Percentiles rank a stretch among this genome's conserved stretches.
phyloP scores from a whole-genome alignment of 2,329 filamentous ascomycete genomes.

The Phialophora expanda region DNA sequence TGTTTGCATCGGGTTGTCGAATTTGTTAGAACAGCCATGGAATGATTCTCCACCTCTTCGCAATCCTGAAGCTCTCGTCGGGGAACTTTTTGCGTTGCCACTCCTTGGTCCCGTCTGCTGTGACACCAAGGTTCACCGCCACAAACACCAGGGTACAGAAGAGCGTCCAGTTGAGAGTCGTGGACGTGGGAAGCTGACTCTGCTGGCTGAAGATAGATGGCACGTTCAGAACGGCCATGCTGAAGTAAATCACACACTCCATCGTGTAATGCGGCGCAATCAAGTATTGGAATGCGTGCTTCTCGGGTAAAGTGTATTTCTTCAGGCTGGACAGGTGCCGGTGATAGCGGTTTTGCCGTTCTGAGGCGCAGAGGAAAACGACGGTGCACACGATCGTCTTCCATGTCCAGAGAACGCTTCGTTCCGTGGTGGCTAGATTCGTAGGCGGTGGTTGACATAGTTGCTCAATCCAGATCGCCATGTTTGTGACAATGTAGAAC shows the following conservation, averaged over 20 bases:
- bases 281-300: conserved; percentile 72
- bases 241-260: conserved; percentile 82
- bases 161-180: conserved; percentile 72
- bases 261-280: conserved; percentile 91
- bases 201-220: conserved; percentile 59
- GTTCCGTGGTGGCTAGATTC: neutral
- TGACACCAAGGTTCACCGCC: conserved; percentile 77
- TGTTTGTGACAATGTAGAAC: conserved; percentile 75
- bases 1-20: neutral
- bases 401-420: conserved; percentile 13
- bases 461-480: conserved; percentile 80
- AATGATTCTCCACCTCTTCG: conserved; percentile 30
- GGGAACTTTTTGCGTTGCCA: conserved; percentile 80
- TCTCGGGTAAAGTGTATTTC: conserved; percentile 81
- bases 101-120: conserved; percentile 74
- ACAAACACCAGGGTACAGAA: conserved; percentile 75
- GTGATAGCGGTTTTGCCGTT: conserved; percentile 77
- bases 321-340: conserved; percentile 70
- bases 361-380: conserved; percentile 73
- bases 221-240: conserved; percentile 75
- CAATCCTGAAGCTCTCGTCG: conserved; percentile 23
- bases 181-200: neutral
- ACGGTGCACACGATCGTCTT: conserved; percentile 15
- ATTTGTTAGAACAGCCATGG: conserved; percentile 3
- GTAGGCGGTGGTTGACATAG: neutral